Conservation (phyloP, 768 basidiomycete species). For the Termitomyces sp. region DNA sequence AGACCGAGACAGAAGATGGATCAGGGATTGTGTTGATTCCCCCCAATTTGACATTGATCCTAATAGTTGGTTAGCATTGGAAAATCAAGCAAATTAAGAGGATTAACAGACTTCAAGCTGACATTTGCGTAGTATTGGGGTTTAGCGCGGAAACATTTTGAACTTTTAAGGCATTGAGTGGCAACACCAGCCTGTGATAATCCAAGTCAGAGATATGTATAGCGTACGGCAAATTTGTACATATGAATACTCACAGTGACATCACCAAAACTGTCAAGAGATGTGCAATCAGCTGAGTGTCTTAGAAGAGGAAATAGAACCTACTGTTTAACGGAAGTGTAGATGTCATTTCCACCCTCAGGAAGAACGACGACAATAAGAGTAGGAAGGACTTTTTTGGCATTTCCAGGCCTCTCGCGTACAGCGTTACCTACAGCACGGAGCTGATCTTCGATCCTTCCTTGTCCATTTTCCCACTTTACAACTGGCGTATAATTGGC, state of each 20-base stretch:
- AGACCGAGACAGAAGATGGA: conserved; percentile 54
- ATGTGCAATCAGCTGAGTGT: neutral
- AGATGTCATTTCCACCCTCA: conserved; percentile 72
- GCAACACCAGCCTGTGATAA: conserved; percentile 61
- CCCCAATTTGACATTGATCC: conserved; percentile 81
- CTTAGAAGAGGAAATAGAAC: conserved; percentile 20
- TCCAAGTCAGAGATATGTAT: neutral
- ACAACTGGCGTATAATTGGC: conserved; percentile 36
- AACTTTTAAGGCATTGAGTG: conserved; percentile 72
- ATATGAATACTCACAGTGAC: conserved; percentile 36
- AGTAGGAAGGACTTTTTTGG: conserved; percentile 33
- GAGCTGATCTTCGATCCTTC: conserved; percentile 49
- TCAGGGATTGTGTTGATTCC: conserved; percentile 81
- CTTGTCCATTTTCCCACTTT: conserved; percentile 57
- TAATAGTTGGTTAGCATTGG: conserved; percentile 20
- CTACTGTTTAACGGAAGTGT: conserved; percentile 76
- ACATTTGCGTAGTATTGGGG: conserved; percentile 82
- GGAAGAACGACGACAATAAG: conserved; percentile 70
- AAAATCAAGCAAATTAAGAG: neutral
- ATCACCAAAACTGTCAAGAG: conserved; percentile 63
- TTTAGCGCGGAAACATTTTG: conserved; percentile 64
- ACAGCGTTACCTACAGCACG: conserved; percentile 47
- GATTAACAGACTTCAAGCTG: conserved; percentile 54
- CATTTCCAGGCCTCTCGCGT: conserved; percentile 28
- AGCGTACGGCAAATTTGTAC: neutral